These are phyloP conservation scores for Syzygium oleosum DNA, from an alignment of 345 rosid species.

Conservation along the genomic window DNA sequence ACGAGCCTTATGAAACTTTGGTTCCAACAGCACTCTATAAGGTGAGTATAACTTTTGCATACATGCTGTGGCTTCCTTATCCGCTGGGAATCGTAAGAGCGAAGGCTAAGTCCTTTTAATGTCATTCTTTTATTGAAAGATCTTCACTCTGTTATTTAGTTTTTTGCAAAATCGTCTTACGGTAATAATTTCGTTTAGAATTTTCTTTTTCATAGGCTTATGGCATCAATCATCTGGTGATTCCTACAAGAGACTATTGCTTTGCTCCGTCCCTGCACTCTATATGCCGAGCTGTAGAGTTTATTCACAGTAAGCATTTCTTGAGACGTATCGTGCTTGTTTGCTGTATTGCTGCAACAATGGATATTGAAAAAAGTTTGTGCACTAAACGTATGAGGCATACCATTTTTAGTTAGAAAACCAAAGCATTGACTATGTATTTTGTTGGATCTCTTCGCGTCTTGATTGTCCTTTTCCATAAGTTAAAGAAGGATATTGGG, in stretches of 20 bases:
- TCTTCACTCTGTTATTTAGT: neutral
- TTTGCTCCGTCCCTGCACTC: constrained; percentile 87
- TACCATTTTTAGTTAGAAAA: neutral
- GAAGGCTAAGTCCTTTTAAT: neutral
- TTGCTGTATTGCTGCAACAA: neutral
- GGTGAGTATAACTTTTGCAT: constrained; percentile 16
- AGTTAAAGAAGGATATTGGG: neutral
- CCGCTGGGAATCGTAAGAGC: neutral
- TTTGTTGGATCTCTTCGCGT: neutral
- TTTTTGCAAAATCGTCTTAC: neutral
- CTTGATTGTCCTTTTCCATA: neutral
- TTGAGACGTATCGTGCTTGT: neutral
- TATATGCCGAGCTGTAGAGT: constrained; percentile 79
- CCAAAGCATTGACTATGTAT: neutral
- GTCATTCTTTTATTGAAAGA: neutral
- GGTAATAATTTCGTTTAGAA: neutral
- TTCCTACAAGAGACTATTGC: constrained; percentile 95
- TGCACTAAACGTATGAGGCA: neutral
- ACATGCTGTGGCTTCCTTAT: neutral
- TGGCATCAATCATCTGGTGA: constrained; percentile 84
- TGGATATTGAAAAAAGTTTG: neutral
- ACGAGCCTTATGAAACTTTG: constrained; percentile 82
- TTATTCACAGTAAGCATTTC: constrained; percentile 55
- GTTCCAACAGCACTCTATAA: constrained; percentile 71
- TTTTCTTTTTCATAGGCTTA: constrained; percentile 36